A percentile compares a stretch with the other conserved stretches of the same genome.
phyloP scores from a whole-genome alignment of 208 protist genomes.

The Tritrichomonas musculus region DNA sequence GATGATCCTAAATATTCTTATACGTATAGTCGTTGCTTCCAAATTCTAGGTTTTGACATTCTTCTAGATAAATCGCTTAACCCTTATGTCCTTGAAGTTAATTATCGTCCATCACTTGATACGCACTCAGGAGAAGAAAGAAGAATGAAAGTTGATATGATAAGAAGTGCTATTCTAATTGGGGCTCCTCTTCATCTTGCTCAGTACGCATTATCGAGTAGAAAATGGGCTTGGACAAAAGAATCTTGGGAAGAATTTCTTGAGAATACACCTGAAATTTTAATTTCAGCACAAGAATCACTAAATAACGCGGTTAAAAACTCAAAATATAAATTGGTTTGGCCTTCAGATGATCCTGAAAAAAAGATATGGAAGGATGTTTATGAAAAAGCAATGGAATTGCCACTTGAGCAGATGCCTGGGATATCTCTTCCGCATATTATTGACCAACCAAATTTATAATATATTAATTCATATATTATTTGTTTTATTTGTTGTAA shows the following conservation, averaged over 20 bases:
- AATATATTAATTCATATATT: no score
- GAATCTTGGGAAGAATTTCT: not conserved
- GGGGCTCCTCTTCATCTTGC: not conserved
- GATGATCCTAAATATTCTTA: no score
- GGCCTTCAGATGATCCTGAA: not conserved
- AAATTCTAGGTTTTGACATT: conserved; percentile 9
- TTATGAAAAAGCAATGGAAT: not conserved
- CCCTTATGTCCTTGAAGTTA: not conserved
- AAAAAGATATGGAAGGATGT: not conserved
- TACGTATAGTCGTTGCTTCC: not conserved
- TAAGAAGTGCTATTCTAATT: not conserved
- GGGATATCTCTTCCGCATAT: not conserved
- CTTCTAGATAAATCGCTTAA: not conserved
- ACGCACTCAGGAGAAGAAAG: not conserved
- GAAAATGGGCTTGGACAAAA: conserved; percentile 2
- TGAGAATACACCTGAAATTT: not conserved
- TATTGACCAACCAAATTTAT: not conserved
- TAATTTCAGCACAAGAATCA: not conserved
- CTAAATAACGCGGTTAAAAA: not conserved
- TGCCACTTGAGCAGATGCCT: not conserved
- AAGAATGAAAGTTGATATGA: not conserved
- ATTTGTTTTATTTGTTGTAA: no score
- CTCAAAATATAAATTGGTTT: not conserved
- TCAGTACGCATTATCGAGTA: not conserved
- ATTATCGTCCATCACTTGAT: not conserved